A percentile compares a stretch with the other conserved stretches of the same genome.
Evolutionary conservation across 2,329 filamentous ascomycete species (phyloP).

Genomic region (Knufia petricola): DNA sequence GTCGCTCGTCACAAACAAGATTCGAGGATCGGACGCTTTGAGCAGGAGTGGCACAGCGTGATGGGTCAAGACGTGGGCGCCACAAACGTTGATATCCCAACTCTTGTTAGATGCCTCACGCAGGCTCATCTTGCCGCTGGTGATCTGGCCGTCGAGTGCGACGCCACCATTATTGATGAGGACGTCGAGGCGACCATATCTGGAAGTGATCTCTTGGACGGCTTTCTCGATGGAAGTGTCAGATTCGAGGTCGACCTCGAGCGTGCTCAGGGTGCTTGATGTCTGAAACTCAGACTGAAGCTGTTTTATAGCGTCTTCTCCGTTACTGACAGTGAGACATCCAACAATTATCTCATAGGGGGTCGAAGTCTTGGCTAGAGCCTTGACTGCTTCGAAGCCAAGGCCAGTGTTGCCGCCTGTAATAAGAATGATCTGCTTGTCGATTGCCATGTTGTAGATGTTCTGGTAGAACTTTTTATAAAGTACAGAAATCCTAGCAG

Average conservation of each 20-base stretch:
- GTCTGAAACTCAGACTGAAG: constrained; percentile 34
- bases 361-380: constrained; percentile 39
- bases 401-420: constrained; percentile 55
- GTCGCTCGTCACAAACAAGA: constrained; percentile 43
- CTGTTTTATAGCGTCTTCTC: constrained; percentile 36
- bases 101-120: constrained; percentile 38
- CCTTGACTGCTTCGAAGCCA: constrained; percentile 49
- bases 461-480: neutral
- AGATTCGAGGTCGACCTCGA: constrained; percentile 46
- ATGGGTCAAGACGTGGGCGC: constrained; percentile 37
- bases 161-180: constrained; percentile 20
- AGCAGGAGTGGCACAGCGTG: constrained; percentile 46
- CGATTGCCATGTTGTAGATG: neutral
- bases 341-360: constrained; percentile 51
- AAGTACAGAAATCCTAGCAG: neutral
- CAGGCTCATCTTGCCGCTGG: constrained; percentile 24
- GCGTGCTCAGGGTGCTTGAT: constrained; percentile 29
- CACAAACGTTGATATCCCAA: constrained; percentile 44
- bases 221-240: constrained; percentile 45
- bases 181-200: constrained; percentile 14
- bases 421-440: constrained; percentile 40
- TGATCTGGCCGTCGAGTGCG: constrained; percentile 27
- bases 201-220: constrained; percentile 31
- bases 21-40: constrained; percentile 35
- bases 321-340: constrained; percentile 43